Base-by-base conservation (phyloP, 139 green algal genomes). In the Spirogloea muscicola region DNA sequence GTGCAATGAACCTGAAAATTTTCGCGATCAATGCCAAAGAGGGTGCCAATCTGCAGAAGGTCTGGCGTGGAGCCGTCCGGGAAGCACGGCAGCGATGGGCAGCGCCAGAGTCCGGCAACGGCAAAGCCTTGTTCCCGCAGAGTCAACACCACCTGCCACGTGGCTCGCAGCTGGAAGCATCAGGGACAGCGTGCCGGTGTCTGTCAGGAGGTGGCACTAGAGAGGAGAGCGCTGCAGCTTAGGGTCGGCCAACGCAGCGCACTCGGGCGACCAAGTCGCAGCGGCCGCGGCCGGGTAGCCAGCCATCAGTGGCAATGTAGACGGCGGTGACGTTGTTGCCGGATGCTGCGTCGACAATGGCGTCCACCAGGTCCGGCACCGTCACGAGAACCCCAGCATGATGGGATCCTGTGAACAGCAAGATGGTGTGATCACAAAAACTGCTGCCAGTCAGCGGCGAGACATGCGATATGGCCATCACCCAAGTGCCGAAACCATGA, bases 221-320 rank as follows among this genome's bases (percentile, higher is more conserved):
- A n/a, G n/a, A n/a, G n/a, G n/a, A n/a, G n/a, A n/a, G n/a, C n/a
- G n/a, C n/a, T n/a, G n/a, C n/a, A n/a, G n/a, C n/a, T n/a, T n/a
- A n/a, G n/a, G n/a, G n/a, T n/a, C n/a, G n/a, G n/a, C n/a, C n/a
- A n/a, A n/a, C n/a, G n/a, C n/a, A n/a, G 9, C 52, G 38, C 52
- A 62, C 52, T 33, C 40, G 38, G 38, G 6, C 40, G 5, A 62
- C 31, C 37, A 62, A 33, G 6, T 31, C 7, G 9, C 52, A 62
- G 9, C 52, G 31, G 6, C 40, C 5, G 5, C 7, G 6, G 38
- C 9, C 9, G 7, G 40, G 9, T 7, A 39, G 38, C 52, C 52
- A 62, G 52, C 52, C 52, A 62, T 62, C 9, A 33, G 52, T 62
- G 38, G 52, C 52, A 62, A 62, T 7, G 7, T 62, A 62, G 9